These are phyloP conservation scores for Globisporangium ultimum DNA, from an alignment of 352 stramenopile species.

Conservation along the genomic window DNA sequence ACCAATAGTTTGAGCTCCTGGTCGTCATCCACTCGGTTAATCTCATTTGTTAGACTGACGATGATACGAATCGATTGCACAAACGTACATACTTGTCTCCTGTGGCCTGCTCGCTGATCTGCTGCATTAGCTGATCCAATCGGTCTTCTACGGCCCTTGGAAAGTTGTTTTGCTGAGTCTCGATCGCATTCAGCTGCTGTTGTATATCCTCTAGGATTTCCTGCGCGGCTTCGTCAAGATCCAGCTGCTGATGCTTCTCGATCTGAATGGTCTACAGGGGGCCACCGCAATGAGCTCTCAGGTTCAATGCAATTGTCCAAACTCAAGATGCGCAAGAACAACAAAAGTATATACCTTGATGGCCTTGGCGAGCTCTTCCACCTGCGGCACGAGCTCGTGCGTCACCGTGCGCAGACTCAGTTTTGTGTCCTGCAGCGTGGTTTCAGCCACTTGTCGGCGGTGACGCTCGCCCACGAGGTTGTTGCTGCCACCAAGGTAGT, in stretches of 20 bases:
- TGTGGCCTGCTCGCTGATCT: conserved; percentile 27
- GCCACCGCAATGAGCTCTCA: neutral
- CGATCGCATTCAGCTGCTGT: conserved; percentile 45
- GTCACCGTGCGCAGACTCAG: conserved; percentile 34
- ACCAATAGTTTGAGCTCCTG: conserved; percentile 46
- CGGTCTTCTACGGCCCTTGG: conserved; percentile 22
- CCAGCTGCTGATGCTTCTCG: conserved; percentile 49
- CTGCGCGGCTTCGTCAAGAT: conserved; percentile 58
- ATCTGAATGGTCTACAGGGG: conserved; percentile 41
- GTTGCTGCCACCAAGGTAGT: conserved; percentile 65
- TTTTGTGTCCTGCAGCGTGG: conserved; percentile 27
- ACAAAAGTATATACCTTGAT: conserved; percentile 34
- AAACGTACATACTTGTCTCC: conserved; percentile 34
- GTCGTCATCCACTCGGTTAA: neutral
- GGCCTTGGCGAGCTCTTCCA: conserved; percentile 39
- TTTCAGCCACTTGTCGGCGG: conserved; percentile 53
- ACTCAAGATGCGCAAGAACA: neutral
- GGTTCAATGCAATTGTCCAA: no score
- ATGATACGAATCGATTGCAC: neutral
- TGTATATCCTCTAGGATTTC: conserved; percentile 53
- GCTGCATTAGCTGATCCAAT: conserved; percentile 25
- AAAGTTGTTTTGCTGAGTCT: conserved; percentile 29
- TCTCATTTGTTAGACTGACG: neutral
- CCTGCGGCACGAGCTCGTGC: conserved; percentile 40
- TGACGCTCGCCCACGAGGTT: conserved; percentile 58